Evolutionary conservation across 495 filamentous ascomycete species (phyloP), one percentile per base, ranked within the genome.

Genomic region (Podospora appendiculata): DNA sequence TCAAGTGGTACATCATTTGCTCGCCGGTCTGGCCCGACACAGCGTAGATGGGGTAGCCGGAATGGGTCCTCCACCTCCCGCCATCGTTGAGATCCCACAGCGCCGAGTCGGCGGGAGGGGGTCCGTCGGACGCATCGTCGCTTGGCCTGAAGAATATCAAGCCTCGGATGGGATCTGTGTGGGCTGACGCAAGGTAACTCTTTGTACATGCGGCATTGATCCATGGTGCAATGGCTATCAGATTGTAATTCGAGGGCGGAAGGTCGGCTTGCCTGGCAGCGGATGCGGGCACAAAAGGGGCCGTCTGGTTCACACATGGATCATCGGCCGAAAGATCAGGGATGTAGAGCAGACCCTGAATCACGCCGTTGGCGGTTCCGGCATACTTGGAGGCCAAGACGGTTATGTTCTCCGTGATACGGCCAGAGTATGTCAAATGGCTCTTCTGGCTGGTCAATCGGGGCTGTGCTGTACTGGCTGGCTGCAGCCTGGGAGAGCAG

Each of bases 221-320:
- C 92, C 92, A 96, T n/a, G 92, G 92, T 8, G 86, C 90, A n/a
- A 95, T 67, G 16, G 82, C 91, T 40, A 95, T 79, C n/a, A 76
- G 66, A 50, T 74, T 70, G 42, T 78, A 70, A 65, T 80, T 79
- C n/a, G 84, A 76, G 4, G 80, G 73, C 1, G 86, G 83, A 3
- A 96, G 78, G 59, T 93, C 81, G 46, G 73, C 64, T 53, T 78
- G 74, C 17, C 86, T 79, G 11, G 87, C 92, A 41, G 81, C 88
- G 65, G 89, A 90, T n/a, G 61, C 39, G 0, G 91, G 89, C 11
- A 96, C 72, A 53, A 79, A 80, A 4, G 65, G 56, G 16, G 65
- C 66, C 11, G 82, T 78, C 36, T 79, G 62, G 25, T 82, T 68
- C 51, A 73, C 72, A 66, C 92, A 96, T 0, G 72, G 61, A 51